Evolutionary conservation across 805 yeast genomes (phyloP).

Genomic region (Candida nonsorbophila): DNA sequence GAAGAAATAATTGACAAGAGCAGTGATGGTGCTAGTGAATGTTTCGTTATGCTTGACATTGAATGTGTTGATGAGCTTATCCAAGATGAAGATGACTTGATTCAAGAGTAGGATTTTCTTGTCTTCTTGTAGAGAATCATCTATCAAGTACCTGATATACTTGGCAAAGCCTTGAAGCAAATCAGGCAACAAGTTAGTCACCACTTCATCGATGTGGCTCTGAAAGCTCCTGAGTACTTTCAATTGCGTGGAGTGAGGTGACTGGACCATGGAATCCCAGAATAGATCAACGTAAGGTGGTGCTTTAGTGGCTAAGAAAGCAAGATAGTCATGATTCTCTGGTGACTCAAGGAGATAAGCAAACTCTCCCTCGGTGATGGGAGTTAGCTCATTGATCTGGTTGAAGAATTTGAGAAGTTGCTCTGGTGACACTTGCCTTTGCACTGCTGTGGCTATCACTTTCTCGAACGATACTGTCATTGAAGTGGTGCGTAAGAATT

Average conservation of each 20-base stretch:
- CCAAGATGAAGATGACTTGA: conserved; percentile 10
- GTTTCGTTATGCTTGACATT: conserved; percentile 4
- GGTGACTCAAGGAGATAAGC: conserved; percentile 19
- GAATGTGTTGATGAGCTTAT: conserved; percentile 3
- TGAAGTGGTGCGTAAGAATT: too few species aligned
- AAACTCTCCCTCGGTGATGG: conserved; percentile 19
- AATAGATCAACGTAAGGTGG: conserved; percentile 2
- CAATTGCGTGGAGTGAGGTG: conserved; percentile 8
- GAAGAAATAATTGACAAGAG: conserved; percentile 4
- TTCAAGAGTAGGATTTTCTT: conserved; percentile 8
- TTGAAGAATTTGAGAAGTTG: conserved; percentile 21
- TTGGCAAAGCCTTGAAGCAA: conserved; percentile 4
- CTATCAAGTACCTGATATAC: conserved; percentile 4
- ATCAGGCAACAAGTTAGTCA: too few species aligned
- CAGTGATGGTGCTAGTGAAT: conserved; percentile 5
- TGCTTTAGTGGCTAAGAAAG: conserved; percentile 2
- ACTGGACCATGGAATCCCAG: conserved; percentile 6
- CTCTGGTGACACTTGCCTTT: conserved; percentile 14
- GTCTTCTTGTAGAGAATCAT: conserved; percentile 5
- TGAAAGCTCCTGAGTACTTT: conserved; percentile 7
- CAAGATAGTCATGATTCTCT: conserved; percentile 7
- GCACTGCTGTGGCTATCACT: conserved; percentile 16
- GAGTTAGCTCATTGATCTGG: conserved; percentile 18
- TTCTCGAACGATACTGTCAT: too few species aligned
- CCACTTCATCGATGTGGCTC: too few species aligned